Percentiles rank a stretch among this genome's conserved stretches.
phyloP scores from a whole-genome alignment of 148 eudicot species.

The Suaeda aralocaspica region DNA sequence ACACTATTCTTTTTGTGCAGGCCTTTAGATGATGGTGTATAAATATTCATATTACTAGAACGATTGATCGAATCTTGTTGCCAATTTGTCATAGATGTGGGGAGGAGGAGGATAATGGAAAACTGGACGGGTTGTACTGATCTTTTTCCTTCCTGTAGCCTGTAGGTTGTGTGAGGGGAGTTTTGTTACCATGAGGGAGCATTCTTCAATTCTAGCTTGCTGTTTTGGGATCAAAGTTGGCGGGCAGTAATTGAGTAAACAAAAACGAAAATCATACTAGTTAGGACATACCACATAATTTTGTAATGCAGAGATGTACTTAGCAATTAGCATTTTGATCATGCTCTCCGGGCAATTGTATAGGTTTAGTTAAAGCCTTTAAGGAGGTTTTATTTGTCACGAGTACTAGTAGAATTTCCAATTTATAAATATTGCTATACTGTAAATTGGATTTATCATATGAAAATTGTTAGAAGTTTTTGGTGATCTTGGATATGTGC shows the following conservation, averaged over 20 bases:
- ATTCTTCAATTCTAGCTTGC: background rate
- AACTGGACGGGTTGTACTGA: background rate
- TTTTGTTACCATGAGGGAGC: background rate
- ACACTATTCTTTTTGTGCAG: conserved; percentile 7
- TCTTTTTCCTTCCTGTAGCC: background rate
- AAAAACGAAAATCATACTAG: background rate
- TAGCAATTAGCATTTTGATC: background rate
- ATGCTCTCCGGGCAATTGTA: no score
- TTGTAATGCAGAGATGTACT: background rate
- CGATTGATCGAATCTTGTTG: no score
- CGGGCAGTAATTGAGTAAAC: background rate
- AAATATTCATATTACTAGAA: background rate
- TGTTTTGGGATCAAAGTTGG: background rate
- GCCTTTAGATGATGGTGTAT: background rate
- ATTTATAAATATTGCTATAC: no score
- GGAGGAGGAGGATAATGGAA: background rate
- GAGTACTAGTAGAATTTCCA: background rate
- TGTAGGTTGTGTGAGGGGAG: background rate
- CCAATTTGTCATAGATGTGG: background rate
- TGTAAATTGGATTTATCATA: no score
- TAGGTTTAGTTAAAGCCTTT: background rate
- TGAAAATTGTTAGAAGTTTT: no score
- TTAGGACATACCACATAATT: no score
- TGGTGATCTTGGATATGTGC: no score
- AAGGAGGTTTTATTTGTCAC: background rate